Conservation (phyloP, 495 filamentous ascomycete genomes). For the Neurospora intermedia region DNA sequence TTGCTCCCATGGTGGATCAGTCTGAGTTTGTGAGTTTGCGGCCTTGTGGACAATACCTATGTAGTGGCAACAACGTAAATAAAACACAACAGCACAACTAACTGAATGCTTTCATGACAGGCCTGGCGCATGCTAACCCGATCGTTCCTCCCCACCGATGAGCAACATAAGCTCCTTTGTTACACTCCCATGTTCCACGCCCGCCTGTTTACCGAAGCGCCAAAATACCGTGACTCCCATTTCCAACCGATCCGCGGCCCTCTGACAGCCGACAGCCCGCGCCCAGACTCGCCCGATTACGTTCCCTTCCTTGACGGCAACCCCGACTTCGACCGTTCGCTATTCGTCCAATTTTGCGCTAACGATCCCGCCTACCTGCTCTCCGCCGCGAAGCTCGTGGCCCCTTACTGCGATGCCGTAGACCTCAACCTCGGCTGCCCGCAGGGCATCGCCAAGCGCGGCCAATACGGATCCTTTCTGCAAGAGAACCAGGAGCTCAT, state of each 20-base stretch:
- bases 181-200: constrained; percentile 97
- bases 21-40: constrained; percentile 75
- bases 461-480: constrained; percentile 86
- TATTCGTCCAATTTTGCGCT: constrained; percentile 95
- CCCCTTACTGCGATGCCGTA: constrained; percentile 84
- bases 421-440: constrained; percentile 98
- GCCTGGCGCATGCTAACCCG: constrained; percentile 92
- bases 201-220: constrained; percentile 64
- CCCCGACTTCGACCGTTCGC: constrained; percentile 66
- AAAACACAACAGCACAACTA: not conserved
- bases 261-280: constrained; percentile 2
- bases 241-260: constrained; percentile 53
- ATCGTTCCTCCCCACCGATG: constrained; percentile 65
- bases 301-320: constrained; percentile 72
- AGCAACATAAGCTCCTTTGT: constrained; percentile 52
- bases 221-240: constrained; percentile 61
- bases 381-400: constrained; percentile 61
- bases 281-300: constrained; percentile 1
- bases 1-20: constrained; percentile 97
- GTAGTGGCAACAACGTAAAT: constrained; percentile 7
- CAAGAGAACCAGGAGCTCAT: constrained; percentile 89
- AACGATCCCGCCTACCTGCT: constrained; percentile 74
- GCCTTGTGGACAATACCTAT: not conserved
- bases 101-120: constrained; percentile 29
- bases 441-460: constrained; percentile 83